phyloP scores from a whole-genome alignment of 129 eudicot genomes.

The Rutidosis leptorrhynchoides region DNA sequence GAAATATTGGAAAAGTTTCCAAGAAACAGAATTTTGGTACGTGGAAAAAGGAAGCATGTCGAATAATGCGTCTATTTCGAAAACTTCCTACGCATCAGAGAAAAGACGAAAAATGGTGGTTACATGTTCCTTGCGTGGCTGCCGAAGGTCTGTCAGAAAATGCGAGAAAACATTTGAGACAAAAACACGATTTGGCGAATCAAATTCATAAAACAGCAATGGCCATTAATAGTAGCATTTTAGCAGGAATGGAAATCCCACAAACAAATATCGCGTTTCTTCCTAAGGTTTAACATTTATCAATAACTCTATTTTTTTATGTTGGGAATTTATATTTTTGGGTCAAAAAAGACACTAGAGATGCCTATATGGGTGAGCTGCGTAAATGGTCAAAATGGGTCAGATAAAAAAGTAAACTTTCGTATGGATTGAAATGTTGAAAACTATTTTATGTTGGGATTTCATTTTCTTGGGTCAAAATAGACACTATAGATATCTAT shows the following conservation, averaged over 20 bases:
- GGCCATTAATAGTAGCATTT: conserved; percentile 75
- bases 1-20: conserved; percentile 77
- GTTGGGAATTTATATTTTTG: background rate
- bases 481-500: no score
- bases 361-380: no score
- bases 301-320: background rate
- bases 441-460: no score
- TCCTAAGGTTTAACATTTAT: conserved; percentile 55
- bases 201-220: conserved; percentile 89
- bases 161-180: conserved; percentile 55
- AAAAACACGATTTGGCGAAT: conserved; percentile 62
- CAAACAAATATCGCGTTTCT: conserved; percentile 68
- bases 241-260: conserved; percentile 83
- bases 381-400: no score
- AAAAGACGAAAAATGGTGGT: conserved; percentile 85
- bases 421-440: no score
- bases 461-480: no score
- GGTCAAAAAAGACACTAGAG: no score
- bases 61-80: conserved; percentile 64
- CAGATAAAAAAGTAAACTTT: no score
- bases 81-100: conserved; percentile 55
- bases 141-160: conserved; percentile 65
- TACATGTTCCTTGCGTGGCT: conserved; percentile 66
- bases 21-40: no score
- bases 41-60: conserved; percentile 84